Evolutionary conservation across 2,329 filamentous ascomycete species (phyloP).

Genomic region (Penicillium sp.): DNA sequence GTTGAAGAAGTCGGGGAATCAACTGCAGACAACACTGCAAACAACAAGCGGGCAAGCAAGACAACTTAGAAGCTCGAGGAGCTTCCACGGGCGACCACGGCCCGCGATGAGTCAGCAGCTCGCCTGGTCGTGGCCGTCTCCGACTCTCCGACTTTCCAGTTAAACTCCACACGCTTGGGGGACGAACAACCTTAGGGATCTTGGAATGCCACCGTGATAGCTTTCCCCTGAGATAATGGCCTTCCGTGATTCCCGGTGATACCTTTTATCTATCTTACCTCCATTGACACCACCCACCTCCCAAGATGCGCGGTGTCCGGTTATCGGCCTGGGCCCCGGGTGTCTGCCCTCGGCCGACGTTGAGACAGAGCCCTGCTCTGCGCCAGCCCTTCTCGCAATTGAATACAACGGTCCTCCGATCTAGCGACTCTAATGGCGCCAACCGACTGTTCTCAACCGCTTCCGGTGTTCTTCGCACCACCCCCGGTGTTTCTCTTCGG

Average conservation of each 20-base stretch:
- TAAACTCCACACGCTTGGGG: constrained; percentile 22
- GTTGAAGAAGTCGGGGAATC: neutral
- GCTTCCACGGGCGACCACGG: constrained; percentile 37
- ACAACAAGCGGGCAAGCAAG: neutral
- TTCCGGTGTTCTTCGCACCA: constrained; percentile 26
- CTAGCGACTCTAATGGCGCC: constrained; percentile 14
- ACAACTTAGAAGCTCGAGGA: constrained; percentile 17
- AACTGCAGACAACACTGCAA: neutral
- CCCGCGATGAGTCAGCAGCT: constrained; percentile 25
- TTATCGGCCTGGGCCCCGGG: constrained; percentile 42
- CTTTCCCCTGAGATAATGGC: constrained; percentile 37
- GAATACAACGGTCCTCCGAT: constrained; percentile 2
- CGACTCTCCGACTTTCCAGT: constrained; percentile 12
- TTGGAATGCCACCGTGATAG: constrained; percentile 2
- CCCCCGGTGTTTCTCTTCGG: constrained; percentile 17
- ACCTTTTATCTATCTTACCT: constrained; percentile 20
- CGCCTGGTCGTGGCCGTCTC: constrained; percentile 16
- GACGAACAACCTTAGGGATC: constrained; percentile 4
- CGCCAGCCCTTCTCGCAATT: constrained; percentile 21
- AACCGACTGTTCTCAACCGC: constrained; percentile 30
- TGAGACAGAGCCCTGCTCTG: constrained; percentile 24
- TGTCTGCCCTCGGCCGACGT: constrained; percentile 30
- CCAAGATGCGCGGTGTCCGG: constrained; percentile 48
- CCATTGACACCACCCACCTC: constrained; percentile 23
- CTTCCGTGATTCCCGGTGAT: constrained; percentile 30